Base-by-base conservation (phyloP, 2,329 filamentous ascomycete genomes). In the Aschersonia sp. region DNA sequence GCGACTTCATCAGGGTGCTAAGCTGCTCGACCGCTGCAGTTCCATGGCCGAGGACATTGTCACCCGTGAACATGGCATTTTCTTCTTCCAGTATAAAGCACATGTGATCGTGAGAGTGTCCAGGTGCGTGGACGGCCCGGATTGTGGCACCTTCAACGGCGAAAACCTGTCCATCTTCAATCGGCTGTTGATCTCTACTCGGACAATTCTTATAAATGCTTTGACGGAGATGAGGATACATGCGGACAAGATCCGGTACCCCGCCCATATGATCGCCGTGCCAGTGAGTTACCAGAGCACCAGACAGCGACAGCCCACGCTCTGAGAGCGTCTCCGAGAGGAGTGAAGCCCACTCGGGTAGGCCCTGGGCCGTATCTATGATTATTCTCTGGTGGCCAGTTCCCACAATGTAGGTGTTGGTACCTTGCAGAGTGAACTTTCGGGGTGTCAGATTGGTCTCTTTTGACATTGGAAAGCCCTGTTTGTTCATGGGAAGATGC, bases 341-440 rank as follows among this genome's bases (percentile, higher is more conserved):
- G 5, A 66, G 44, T 0, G 60, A 57, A 1, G 59, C 58, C 84
- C 84, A 89, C 32, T 69, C 65, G 2, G 75, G 72, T 47, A 69
- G 72, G 41, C 84, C 85, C 60, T 85, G 76, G 38, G 78, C 84
- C 0, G 84, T 87, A 60, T 89, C 85, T 55, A 89, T 76, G 9
- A 89, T 69, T 46, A 89, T 65, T 1, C 85, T 73, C 9, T 66
- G 60, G 2, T 65, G 55, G 3, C 84, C 84, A 4, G 72, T 75
- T 31, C 85, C 85, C 49, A 89, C 60, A 40, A 89, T 72, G 59
- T 89, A 89, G 20, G 85, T 89, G 60, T 89, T 89, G 51, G 85
- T 87, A 48, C 82, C 74, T 69, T 72, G 66, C n/a, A 70, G 56
- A 20, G 68, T 64, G 50, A 69, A 69, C 74, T 88, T 20, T 20